Conservation (phyloP, 345 rosid species). For the Litchi chinensis region DNA sequence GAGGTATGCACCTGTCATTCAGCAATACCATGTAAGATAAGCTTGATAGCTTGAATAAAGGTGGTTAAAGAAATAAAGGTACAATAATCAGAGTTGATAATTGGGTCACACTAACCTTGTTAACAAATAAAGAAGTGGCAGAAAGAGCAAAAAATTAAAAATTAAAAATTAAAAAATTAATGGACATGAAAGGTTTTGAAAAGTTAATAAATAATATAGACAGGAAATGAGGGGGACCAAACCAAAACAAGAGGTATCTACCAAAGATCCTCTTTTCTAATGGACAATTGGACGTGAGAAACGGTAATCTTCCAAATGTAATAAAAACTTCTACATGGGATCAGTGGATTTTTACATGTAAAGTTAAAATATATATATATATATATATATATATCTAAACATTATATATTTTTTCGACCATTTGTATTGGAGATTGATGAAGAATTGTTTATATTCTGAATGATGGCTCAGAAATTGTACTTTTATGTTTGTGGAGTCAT, state of each 20-base stretch:
- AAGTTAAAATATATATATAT: no score
- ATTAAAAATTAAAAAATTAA: no score
- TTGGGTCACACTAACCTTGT: not conserved
- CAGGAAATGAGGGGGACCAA: not conserved
- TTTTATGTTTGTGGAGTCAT: not conserved
- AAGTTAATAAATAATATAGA: not conserved
- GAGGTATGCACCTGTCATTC: conserved; percentile 57
- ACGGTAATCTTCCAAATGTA: not conserved
- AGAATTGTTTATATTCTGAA: not conserved
- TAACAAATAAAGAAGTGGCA: not conserved
- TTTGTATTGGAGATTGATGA: not conserved
- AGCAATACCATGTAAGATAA: not conserved
- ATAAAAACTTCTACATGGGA: not conserved
- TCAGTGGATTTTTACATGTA: not conserved
- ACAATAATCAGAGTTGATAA: not conserved
- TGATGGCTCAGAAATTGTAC: not conserved
- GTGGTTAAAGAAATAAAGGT: conserved; percentile 5
- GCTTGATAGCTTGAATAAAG: conserved; percentile 11
- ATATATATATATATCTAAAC: no score
- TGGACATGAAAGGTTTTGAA: not conserved
- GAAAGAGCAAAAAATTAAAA: not conserved
- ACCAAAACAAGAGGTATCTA: not conserved
- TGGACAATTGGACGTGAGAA: not conserved
- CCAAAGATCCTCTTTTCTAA: not conserved
- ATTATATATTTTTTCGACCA: not conserved